Evolutionary conservation across 2,329 filamentous ascomycete species (phyloP), one percentile per base, ranked within the genome.

Genomic region (Endoconidiophora polonica): DNA sequence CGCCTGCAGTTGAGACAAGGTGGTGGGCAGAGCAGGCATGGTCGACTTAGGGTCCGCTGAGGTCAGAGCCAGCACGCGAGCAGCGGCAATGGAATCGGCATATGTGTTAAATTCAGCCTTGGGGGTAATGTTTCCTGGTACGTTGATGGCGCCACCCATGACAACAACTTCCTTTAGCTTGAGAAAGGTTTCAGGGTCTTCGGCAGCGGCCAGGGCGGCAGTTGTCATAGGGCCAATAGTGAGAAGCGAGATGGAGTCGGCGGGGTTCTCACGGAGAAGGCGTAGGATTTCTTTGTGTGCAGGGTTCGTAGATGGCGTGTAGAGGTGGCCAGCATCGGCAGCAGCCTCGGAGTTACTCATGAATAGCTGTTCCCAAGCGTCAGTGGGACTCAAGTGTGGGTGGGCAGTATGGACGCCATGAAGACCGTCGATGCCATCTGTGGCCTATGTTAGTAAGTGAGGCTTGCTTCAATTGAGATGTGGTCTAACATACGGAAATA

Each of bases 21-120:
- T 66, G 49, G 65, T 62, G 36, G 75, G 71, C 10, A 79, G 66
- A 0, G 80, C 77, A 1, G 91, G 87, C 73, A 95, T 84, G 3
- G 87, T 95, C 2, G 80, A 83, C 10, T 72, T 65, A 0, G 91
- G 91, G 33, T 68, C 77, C 4, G 72, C 75, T 1, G 83, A 86
- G 0, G 84, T 87, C 55, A 91, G 68, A 5, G 85, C 83, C 59
- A 81, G 88, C 16, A 91, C 74, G 12, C 83, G 74, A 9, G 85
- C 84, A 0, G 83, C 77, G 24, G 85, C 83, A 39, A 85, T 73
- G 18, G 83, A 72, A 62, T 98, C 93, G 52, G 91, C 88, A 60
- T 86, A 94, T 52, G 83, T 83, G 69, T 98, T 98, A 74, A 98
- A 98, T 63, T 98, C 91, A 55, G 85, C 86, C 10, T 82, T 76